Conservation (phyloP, 1,284 basidiomycete species). For the Ceratobasidium theobromae region DNA sequence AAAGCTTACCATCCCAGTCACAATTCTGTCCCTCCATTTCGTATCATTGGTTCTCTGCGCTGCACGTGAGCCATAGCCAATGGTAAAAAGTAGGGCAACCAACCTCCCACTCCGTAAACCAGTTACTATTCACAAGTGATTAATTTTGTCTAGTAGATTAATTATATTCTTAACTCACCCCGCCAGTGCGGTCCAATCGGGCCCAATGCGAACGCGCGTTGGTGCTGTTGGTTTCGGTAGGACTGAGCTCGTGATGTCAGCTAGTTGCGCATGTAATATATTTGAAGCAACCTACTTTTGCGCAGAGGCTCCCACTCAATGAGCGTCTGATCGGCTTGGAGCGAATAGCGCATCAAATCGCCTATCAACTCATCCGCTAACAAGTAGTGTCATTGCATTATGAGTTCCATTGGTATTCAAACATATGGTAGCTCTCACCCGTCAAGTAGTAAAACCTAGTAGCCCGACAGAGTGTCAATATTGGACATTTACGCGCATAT, state of each 20-base stretch:
- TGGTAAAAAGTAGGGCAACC: neutral
- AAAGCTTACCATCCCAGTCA: conserved; percentile 46
- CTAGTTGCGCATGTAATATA: neutral
- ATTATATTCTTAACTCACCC: conserved; percentile 35
- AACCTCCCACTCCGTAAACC: conserved; percentile 50
- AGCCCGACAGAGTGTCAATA: neutral
- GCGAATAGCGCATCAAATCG: conserved; percentile 48
- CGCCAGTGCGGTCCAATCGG: conserved; percentile 49
- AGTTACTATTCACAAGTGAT: conserved; percentile 39
- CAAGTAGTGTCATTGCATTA: conserved; percentile 28
- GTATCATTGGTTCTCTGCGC: conserved; percentile 46
- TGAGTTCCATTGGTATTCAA: neutral
- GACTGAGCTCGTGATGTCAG: conserved; percentile 39
- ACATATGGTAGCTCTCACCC: neutral
- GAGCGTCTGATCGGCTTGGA: conserved; percentile 48
- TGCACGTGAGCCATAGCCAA: neutral
- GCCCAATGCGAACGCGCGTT: conserved; percentile 48
- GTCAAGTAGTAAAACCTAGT: conserved; percentile 28
- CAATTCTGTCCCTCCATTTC: conserved; percentile 47
- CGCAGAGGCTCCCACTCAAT: conserved; percentile 50
- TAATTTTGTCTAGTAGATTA: no score
- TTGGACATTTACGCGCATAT: neutral
- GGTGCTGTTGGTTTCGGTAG: conserved; percentile 46
- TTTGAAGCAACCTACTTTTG: conserved; percentile 37
- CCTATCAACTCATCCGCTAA: conserved; percentile 49